Conservation (phyloP, 1,284 basidiomycete genomes). For the Cryptococcus sp. region DNA sequence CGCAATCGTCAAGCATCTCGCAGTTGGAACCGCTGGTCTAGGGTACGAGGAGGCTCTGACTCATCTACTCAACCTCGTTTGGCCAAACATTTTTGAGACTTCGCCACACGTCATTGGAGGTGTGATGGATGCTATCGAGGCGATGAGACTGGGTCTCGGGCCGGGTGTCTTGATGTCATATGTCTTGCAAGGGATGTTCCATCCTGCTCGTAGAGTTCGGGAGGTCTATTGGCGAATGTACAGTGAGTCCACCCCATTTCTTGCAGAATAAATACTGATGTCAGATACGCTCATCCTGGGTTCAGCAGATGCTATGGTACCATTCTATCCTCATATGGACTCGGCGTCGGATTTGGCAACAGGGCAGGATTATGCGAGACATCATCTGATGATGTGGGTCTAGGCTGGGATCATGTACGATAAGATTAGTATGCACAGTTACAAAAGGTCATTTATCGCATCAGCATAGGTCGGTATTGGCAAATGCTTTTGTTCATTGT, state of each 20-base stretch:
- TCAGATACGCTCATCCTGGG: constrained; percentile 70
- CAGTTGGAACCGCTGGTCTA: constrained; percentile 91
- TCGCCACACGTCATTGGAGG: constrained; percentile 97
- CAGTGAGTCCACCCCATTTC: constrained; percentile 53
- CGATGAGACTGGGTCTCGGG: constrained; percentile 91
- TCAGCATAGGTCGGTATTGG: too few species aligned
- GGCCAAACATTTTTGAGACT: constrained; percentile 99
- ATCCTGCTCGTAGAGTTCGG: constrained; percentile 91
- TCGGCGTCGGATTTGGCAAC: constrained; percentile 76
- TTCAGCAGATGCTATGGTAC: constrained; percentile 82
- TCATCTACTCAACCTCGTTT: constrained; percentile 96
- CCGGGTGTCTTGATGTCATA: constrained; percentile 78
- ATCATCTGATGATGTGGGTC: constrained; percentile 62
- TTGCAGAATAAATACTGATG: constrained; percentile 5
- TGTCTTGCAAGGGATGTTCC: constrained; percentile 86
- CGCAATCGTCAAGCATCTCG: constrained; percentile 98
- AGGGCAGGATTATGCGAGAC: constrained; percentile 74
- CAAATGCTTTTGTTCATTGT: too few species aligned
- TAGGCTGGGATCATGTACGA: constrained; percentile 11
- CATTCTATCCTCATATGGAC: constrained; percentile 86
- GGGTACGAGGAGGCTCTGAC: constrained; percentile 97
- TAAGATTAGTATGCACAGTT: neutral
- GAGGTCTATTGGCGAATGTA: constrained; percentile 95
- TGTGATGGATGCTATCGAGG: constrained; percentile 94
- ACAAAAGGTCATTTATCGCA: neutral